A percentile compares a stretch with the other conserved stretches of the same genome.
Evolutionary conservation across 805 yeast species (phyloP).

Genomic region (Myxozyma neglecta): DNA sequence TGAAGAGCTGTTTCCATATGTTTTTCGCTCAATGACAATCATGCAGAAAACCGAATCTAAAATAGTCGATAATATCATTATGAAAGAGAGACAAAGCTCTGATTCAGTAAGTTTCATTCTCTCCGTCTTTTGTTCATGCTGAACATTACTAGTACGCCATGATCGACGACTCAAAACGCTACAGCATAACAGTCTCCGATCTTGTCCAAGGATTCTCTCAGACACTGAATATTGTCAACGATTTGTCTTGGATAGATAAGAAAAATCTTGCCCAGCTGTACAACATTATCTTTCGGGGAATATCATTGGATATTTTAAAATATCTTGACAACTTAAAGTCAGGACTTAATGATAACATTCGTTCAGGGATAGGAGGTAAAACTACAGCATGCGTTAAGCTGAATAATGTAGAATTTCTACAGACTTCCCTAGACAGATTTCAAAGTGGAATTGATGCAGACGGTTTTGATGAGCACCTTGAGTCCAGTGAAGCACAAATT

Average conservation of each 20-base stretch:
- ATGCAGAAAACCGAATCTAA: slow-evolving; percentile 49
- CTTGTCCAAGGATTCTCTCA: slow-evolving; percentile 63
- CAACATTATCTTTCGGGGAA: slow-evolving; percentile 59
- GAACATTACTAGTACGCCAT: background rate
- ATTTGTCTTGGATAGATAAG: slow-evolving; percentile 65
- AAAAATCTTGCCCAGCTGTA: slow-evolving; percentile 62
- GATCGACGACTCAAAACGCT: slow-evolving; percentile 16
- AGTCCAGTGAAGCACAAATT: slow-evolving; percentile 21
- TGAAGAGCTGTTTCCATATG: slow-evolving; percentile 51
- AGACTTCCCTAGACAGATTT: slow-evolving; percentile 46
- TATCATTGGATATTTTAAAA: slow-evolving; percentile 58
- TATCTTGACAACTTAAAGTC: slow-evolving; percentile 44
- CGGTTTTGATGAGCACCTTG: slow-evolving; percentile 47
- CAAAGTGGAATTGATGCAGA: slow-evolving; percentile 65
- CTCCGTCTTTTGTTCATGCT: background rate
- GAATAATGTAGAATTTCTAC: slow-evolving; percentile 52
- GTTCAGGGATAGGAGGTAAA: background rate
- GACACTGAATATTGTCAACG: slow-evolving; percentile 55
- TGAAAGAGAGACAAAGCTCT: background rate
- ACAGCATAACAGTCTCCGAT: slow-evolving; percentile 66
- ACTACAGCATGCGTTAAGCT: slow-evolving; percentile 7
- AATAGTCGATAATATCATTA: slow-evolving; percentile 52
- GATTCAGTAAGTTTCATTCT: background rate
- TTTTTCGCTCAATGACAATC: slow-evolving; percentile 45
- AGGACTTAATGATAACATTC: slow-evolving; percentile 34